Percentiles rank a stretch among this genome's conserved stretches.
Conservation (phyloP, 768 basidiomycete genomes). For the Boletus speciosus region DNA sequence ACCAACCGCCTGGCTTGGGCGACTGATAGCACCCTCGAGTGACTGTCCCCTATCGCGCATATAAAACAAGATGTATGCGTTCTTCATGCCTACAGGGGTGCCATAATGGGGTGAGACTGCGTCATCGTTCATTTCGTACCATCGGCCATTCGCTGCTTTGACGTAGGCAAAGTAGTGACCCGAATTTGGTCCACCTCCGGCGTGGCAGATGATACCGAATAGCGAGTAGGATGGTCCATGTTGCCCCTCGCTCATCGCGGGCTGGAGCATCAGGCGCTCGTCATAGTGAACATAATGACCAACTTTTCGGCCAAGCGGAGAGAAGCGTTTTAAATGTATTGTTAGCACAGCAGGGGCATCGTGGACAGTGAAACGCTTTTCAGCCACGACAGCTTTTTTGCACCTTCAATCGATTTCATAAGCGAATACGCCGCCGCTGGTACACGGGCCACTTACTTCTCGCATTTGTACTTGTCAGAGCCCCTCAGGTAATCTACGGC, state of each 20-base stretch:
- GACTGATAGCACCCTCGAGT: conserved; percentile 56
- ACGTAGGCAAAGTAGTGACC: conserved; percentile 94
- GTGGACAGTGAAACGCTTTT: conserved; percentile 86
- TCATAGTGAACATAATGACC: conserved; percentile 75
- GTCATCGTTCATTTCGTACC: conserved; percentile 97
- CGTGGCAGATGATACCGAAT: conserved; percentile 91
- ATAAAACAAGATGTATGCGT: conserved; percentile 94
- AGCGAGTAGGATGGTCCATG: conserved; percentile 78
- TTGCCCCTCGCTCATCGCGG: conserved; percentile 80
- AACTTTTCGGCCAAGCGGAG: conserved; percentile 85
- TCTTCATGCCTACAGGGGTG: conserved; percentile 61
- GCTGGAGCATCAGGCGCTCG: conserved; percentile 64
- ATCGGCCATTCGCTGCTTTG: conserved; percentile 62
- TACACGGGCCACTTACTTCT: conserved; percentile 66
- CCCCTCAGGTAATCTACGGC: conserved; percentile 82
- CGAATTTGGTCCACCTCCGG: conserved; percentile 88
- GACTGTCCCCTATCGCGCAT: conserved; percentile 75
- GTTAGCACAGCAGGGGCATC: conserved; percentile 87
- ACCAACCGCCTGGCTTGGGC: conserved; percentile 15
- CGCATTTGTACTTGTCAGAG: conserved; percentile 96
- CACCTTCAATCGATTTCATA: conserved; percentile 53
- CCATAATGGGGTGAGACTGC: conserved; percentile 44
- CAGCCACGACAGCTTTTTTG: conserved; percentile 85
- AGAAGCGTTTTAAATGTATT: conserved; percentile 93
- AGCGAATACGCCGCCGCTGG: not conserved